Evolutionary conservation across 2,329 filamentous ascomycete species (phyloP).

Genomic region (Calonectria ilicicola): DNA sequence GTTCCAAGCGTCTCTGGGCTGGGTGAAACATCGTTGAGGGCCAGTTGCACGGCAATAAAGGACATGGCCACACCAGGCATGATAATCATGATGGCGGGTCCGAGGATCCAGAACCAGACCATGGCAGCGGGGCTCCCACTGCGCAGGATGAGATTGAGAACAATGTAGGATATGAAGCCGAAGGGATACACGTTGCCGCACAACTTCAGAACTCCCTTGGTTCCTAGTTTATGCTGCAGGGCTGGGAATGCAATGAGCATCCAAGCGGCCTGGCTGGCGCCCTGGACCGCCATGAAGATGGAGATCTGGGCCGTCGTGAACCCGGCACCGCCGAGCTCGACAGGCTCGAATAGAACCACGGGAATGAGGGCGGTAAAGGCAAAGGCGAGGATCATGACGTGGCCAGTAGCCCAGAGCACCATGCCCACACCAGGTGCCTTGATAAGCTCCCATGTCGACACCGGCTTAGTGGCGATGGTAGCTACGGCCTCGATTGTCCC

Average conservation of each 20-base stretch:
- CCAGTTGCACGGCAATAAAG: conserved; percentile 79
- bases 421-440: conserved; percentile 72
- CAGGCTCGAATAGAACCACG: conserved; percentile 75
- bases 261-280: conserved; percentile 77
- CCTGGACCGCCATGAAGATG: conserved; percentile 72
- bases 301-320: conserved; percentile 75
- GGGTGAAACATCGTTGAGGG: conserved; percentile 80
- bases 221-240: conserved; percentile 75
- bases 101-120: conserved; percentile 67
- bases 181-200: conserved; percentile 70
- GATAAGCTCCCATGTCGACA: conserved; percentile 58
- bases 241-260: conserved; percentile 77
- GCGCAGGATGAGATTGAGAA: conserved; percentile 62
- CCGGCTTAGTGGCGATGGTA: background rate
- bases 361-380: conserved; percentile 78
- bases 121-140: conserved; percentile 50
- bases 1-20: conserved; percentile 74
- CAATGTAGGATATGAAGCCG: conserved; percentile 70
- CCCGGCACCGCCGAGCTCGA: conserved; percentile 72
- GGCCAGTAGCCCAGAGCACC: conserved; percentile 74
- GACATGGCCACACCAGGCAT: conserved; percentile 75
- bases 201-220: conserved; percentile 70
- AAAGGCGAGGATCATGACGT: conserved; percentile 77
- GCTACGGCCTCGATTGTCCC: background rate
- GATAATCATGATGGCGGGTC: conserved; percentile 56